Conservation (phyloP, 2,329 filamentous ascomycete genomes). For the Aspergillus sp. region DNA sequence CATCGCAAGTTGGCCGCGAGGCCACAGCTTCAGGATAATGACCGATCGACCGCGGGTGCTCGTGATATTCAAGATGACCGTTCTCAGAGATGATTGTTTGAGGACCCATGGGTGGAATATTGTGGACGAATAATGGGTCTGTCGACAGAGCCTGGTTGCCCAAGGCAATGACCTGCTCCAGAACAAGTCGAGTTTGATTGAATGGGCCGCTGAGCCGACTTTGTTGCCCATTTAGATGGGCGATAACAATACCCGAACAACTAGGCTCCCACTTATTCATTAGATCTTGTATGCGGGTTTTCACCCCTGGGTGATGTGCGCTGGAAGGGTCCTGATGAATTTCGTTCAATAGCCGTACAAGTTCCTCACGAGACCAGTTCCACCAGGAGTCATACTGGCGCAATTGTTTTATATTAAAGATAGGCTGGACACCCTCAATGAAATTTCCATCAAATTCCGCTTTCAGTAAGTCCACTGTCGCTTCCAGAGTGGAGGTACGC, state of each 20-base stretch:
- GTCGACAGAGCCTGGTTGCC: constrained; percentile 1
- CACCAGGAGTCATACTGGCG: constrained; percentile 37
- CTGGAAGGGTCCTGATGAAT: background rate
- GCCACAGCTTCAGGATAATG: constrained; percentile 11
- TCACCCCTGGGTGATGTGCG: background rate
- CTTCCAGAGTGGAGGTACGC: constrained; percentile 8
- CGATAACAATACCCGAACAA: constrained; percentile 13
- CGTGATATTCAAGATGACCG: constrained; percentile 11
- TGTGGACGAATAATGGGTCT: constrained; percentile 16
- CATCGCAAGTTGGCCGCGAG: background rate
- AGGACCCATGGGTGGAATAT: constrained; percentile 9
- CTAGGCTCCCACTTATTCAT: constrained; percentile 19
- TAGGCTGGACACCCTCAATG: constrained; percentile 27
- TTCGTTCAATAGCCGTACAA: constrained; percentile 12
- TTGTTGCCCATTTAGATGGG: background rate
- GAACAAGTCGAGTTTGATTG: background rate
- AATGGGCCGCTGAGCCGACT: too few relatives aligned
- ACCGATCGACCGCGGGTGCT: constrained; percentile 1
- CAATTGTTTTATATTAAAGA: constrained; percentile 28
- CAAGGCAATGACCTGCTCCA: constrained; percentile 6
- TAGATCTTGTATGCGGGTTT: constrained; percentile 8
- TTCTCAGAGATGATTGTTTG: constrained; percentile 6
- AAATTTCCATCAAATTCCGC: constrained; percentile 33
- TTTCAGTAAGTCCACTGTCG: constrained; percentile 24
- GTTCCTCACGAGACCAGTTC: constrained; percentile 36